These are phyloP conservation scores for Penicillium sp. DNA, from an alignment of 2,329 filamentous ascomycete species.

Conservation along the genomic window DNA sequence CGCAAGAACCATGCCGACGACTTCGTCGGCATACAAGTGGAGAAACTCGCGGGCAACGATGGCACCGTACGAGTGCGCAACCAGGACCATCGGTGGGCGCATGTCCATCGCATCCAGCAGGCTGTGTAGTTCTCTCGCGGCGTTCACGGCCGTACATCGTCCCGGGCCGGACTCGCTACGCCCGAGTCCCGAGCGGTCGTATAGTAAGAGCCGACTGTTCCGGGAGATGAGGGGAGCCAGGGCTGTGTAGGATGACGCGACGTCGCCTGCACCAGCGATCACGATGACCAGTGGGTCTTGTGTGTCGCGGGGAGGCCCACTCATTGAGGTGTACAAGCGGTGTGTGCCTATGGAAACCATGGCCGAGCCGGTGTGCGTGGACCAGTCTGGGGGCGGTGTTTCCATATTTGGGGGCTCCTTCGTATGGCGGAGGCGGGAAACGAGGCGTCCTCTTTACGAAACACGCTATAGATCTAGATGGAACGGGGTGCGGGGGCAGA, in stretches of 20 bases:
- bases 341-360: conserved; percentile 35
- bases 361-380: conserved; percentile 1
- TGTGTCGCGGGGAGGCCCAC: conserved; percentile 23
- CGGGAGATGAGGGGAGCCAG: conserved; percentile 30
- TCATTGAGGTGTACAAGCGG: conserved; percentile 30
- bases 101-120: conserved; percentile 27
- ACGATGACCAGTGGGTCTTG: conserved; percentile 34
- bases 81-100: conserved; percentile 32
- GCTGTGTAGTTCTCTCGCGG: conserved; percentile 32
- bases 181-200: conserved; percentile 42
- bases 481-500: not conserved
- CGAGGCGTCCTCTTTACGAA: not conserved
- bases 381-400: not conserved
- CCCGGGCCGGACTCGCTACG: conserved; percentile 27
- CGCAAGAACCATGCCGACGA: conserved; percentile 39
- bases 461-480: not conserved
- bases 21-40: conserved; percentile 28
- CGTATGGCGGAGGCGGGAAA: not conserved
- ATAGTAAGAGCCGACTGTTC: conserved; percentile 33
- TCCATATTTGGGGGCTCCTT: conserved; percentile 3
- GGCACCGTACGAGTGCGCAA: conserved; percentile 43
- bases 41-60: conserved; percentile 42
- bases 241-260: conserved; percentile 33
- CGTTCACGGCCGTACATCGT: conserved; percentile 20
- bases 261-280: conserved; percentile 38